These are phyloP conservation scores for Cyberlindnera maclurae DNA, from an alignment of 805 yeast genomes.

Conservation along the genomic window DNA sequence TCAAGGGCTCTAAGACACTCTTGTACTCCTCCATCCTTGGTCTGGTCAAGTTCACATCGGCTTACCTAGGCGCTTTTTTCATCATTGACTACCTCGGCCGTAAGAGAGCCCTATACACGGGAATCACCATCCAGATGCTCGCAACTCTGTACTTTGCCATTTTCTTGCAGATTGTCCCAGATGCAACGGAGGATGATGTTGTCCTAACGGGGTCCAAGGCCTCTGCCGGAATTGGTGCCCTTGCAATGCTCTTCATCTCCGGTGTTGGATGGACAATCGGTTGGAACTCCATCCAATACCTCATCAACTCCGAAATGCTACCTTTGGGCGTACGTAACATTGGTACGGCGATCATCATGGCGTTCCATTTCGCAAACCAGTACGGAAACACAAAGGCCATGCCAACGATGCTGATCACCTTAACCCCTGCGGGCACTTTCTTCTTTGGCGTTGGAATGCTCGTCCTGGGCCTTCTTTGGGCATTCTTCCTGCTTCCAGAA, in stretches of 20 bases:
- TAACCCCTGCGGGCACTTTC: constrained; percentile 45
- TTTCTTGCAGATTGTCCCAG: constrained; percentile 39
- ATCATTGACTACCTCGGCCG: constrained; percentile 48
- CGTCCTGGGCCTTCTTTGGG: constrained; percentile 32
- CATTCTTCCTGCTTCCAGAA: constrained; percentile 32
- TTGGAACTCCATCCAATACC: constrained; percentile 49
- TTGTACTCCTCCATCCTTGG: constrained; percentile 48
- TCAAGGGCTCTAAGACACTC: constrained; percentile 31
- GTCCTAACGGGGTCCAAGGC: constrained; percentile 26
- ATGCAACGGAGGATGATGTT: constrained; percentile 29
- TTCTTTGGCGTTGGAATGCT: constrained; percentile 41
- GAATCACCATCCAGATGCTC: constrained; percentile 37
- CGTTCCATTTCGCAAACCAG: constrained; percentile 49
- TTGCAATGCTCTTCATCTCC: constrained; percentile 41
- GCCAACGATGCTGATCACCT: constrained; percentile 41
- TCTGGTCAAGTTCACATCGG: constrained; percentile 42
- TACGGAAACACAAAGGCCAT: constrained; percentile 51
- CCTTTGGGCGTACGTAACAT: constrained; percentile 43
- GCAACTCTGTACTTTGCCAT: constrained; percentile 40
- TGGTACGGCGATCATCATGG: constrained; percentile 47
- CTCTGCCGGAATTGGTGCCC: constrained; percentile 39
- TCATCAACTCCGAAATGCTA: constrained; percentile 47
- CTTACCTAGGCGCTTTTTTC: constrained; percentile 45
- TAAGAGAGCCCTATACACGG: constrained; percentile 41
- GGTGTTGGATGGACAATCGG: constrained; percentile 58